Evolutionary conservation across 441 rosid species (phyloP), one percentile per base, ranked within the genome.

Genomic region (Pelargonium myrrhifolium): DNA sequence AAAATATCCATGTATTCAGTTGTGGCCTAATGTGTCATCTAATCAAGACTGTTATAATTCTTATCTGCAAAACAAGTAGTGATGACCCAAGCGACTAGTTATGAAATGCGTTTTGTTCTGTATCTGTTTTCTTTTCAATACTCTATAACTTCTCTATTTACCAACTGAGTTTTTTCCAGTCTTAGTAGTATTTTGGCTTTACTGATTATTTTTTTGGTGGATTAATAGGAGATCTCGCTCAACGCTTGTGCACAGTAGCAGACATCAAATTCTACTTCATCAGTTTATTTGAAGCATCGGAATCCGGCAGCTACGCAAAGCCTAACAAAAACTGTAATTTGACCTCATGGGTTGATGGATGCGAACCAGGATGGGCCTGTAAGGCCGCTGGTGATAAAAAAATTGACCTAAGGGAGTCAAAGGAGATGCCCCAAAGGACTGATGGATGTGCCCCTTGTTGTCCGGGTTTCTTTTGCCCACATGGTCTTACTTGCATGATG

Each of bases 341-440:
- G 72, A 79, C 89, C 14, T 82, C 96, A 4, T 92, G 99, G 99
- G 79, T 84, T 71, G 65, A 84, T 45, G 99, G 99, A 12, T 89
- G 98, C 67, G 99, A 89, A 76, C 94, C 99, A 61, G 99, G 97
- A 66, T 92, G 99, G 99, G 90, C 90, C 75, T 94, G 99, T 71
- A 80, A 83, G 11, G 84, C 77, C 35, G 79, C 71, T 67, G 68
- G 71, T 8, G 79, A 75, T 3, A 26, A 61, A 0, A 85, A 86
- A 68, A 78, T 85, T 60, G 81, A 89, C 71, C 84, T 86, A 9
- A 79, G 74, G 75, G 80, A 90, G 68, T 72, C 84, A 1, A 82
- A 83, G 68, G 81, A 67, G 22, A 79, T 87, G 21, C 97, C 96
- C 61, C 53, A 49, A 12, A 82, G 97, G 75, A 80, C 85, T 65